These are phyloP conservation scores for Trametes cingulata DNA, from an alignment of 768 basidiomycete genomes.

Conservation along the genomic window DNA sequence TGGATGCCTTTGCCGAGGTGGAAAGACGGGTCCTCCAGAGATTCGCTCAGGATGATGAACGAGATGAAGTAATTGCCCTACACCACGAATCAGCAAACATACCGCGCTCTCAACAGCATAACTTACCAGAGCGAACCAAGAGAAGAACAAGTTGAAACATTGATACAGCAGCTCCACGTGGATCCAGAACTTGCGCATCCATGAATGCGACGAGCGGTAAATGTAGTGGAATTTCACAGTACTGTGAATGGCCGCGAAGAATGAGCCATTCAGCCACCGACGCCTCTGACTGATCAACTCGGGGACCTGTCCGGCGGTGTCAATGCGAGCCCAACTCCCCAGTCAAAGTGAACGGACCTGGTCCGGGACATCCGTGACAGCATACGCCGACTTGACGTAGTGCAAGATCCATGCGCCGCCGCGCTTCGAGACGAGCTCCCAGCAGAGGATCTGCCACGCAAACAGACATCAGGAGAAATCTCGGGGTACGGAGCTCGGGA, in stretches of 20 bases:
- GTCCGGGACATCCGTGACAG: conserved; percentile 91
- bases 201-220: conserved; percentile 84
- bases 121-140: conserved; percentile 83
- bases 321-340: not conserved
- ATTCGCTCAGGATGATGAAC: conserved; percentile 72
- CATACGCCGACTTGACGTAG: conserved; percentile 95
- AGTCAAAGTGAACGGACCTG: conserved; percentile 46
- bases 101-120: not conserved
- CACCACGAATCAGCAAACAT: not conserved
- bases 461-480: conserved; percentile 9
- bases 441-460: conserved; percentile 75
- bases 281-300: conserved; percentile 94
- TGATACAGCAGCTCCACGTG: conserved; percentile 95
- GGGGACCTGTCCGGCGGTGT: conserved; percentile 54
- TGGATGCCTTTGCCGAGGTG: conserved; percentile 58
- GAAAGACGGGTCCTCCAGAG: conserved; percentile 69
- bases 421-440: conserved; percentile 97
- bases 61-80: conserved; percentile 91
- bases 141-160: conserved; percentile 85
- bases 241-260: conserved; percentile 95
- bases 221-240: conserved; percentile 94
- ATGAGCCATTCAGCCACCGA: conserved; percentile 96
- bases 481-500: not conserved
- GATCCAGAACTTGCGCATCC: conserved; percentile 89
- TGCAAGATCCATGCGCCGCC: conserved; percentile 89